Base-by-base conservation (phyloP, 2,329 filamentous ascomycete species). In the Spiromastix sp. region DNA sequence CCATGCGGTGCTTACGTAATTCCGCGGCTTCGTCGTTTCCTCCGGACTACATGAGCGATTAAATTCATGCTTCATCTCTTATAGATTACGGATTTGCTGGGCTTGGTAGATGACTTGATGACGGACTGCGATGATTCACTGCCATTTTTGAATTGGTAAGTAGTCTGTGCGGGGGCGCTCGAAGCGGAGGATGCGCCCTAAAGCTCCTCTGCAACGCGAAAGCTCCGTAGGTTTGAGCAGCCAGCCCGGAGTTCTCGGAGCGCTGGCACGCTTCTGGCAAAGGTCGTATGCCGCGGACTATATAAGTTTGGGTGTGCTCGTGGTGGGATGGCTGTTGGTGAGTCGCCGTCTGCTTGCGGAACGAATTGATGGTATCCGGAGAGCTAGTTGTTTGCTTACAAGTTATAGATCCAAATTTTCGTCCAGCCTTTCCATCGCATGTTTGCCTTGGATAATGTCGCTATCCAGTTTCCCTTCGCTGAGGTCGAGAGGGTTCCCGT, bases 371-470 rank as follows among this genome's bases (percentile, higher is more conserved):
- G n/a, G 32, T 46, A 47, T 17, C 32, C 31, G 26, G 20, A 13
- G 30, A 6, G 17, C 21, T 32, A 11, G 30, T 17, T 35, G 21
- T 30, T 36, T n/a, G 20, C 22, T 36, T 17, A 35, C 9, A 10
- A 16, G 30, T 30, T 38, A 19, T 28, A 84, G 72, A 68, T 85
- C 28, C 69, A 77, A 58, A 64, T 82, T 48, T 68, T 81, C 45
- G 71, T 84, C 48, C 78, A 80, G 41, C 91, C 91, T 0, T 96
- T 96, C 56, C 86, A 96, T 57, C 85, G 85, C 61, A 82, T 95
- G 76, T 96, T 98, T 64, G 82, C 77, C 44, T 73, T 96, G 42
- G 82, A 86, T 55, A 85, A 96, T 55, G 71, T 83, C 16, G 68
- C 77, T 32, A 85, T 96, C 40, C 79, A 85, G 44, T 95, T 81